These are phyloP conservation scores for Carpinus viminea DNA, from an alignment of 306 rosid genomes.

Conservation along the genomic window DNA sequence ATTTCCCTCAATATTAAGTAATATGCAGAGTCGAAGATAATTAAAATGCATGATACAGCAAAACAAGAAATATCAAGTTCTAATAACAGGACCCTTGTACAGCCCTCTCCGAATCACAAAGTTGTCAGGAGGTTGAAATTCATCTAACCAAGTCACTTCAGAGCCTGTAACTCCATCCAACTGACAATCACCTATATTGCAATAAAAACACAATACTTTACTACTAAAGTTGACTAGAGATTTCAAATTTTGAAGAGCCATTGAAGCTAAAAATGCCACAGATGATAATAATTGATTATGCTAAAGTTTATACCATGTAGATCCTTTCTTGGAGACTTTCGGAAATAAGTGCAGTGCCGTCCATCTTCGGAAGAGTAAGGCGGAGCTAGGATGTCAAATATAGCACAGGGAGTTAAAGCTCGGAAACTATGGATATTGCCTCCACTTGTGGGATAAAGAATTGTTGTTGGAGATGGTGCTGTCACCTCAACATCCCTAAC, in stretches of 20 bases:
- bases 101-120: conserved; percentile 85
- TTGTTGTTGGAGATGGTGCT: conserved; percentile 76
- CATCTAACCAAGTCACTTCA: conserved; percentile 82
- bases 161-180: conserved; percentile 55
- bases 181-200: conserved; percentile 45
- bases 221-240: conserved; percentile 10
- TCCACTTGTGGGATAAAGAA: conserved; percentile 84
- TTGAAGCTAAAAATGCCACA: neutral
- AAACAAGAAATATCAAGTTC: conserved; percentile 55
- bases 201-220: conserved; percentile 1
- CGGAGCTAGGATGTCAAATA: conserved; percentile 84
- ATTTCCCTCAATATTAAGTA: conserved; percentile 49
- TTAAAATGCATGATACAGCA: conserved; percentile 33
- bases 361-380: conserved; percentile 85
- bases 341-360: conserved; percentile 90
- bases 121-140: conserved; percentile 81
- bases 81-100: conserved; percentile 91
- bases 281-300: neutral
- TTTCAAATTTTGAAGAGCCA: neutral
- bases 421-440: conserved; percentile 90
- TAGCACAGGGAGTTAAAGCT: conserved; percentile 93
- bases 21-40: conserved; percentile 30
- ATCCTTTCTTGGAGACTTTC: conserved; percentile 60
- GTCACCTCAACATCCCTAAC: conserved; percentile 76
- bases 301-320: conserved; percentile 58